These are phyloP conservation scores for Erucastrum elatum DNA, from an alignment of 345 rosid genomes.

Conservation along the genomic window DNA sequence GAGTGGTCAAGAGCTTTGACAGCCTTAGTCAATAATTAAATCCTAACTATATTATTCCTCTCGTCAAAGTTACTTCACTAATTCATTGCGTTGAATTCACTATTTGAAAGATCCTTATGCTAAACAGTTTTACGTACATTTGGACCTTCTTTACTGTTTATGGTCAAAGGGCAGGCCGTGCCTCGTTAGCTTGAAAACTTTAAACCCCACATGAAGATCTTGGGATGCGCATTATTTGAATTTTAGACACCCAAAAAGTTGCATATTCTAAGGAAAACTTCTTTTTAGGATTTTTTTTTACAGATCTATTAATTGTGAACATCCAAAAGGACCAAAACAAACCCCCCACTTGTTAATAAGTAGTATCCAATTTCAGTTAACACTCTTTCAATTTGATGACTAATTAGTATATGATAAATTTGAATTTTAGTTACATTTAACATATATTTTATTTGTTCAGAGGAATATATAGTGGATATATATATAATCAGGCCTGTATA, in stretches of 20 bases:
- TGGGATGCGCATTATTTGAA: background rate
- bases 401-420: background rate
- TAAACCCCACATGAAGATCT: background rate
- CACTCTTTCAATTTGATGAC: background rate
- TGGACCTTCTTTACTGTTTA: background rate
- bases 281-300: background rate
- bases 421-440: background rate
- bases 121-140: slow-evolving; percentile 19
- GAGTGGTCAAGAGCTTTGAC: slow-evolving; percentile 19
- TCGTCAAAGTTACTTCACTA: slow-evolving; percentile 23
- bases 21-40: slow-evolving; percentile 12
- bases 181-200: slow-evolving; percentile 5
- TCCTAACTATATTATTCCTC: slow-evolving; percentile 16
- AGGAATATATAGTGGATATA: too few relatives aligned
- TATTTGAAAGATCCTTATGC: background rate
- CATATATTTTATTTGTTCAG: background rate
- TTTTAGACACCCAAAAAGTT: slow-evolving; percentile 15
- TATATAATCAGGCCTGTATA: too few relatives aligned
- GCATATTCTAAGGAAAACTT: slow-evolving; percentile 23
- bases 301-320: slow-evolving; percentile 8
- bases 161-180: background rate
- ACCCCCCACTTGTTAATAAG: background rate
- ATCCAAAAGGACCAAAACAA: background rate
- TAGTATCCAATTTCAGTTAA: background rate
- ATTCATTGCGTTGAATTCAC: background rate